phyloP scores from a whole-genome alignment of 2,329 filamentous ascomycete genomes.

The Rutstroemia sydowiana region DNA sequence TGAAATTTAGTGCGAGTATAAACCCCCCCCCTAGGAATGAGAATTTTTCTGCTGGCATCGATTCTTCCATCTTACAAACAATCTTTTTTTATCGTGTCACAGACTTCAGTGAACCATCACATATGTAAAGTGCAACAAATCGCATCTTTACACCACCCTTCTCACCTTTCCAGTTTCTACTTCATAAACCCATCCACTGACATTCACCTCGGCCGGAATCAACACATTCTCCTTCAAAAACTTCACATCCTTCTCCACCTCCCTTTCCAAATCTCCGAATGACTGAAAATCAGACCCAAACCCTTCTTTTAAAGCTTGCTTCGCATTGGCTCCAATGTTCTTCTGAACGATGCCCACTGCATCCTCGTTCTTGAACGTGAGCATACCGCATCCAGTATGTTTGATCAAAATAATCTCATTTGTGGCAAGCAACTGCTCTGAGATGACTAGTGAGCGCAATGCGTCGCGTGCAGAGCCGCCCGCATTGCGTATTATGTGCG shows the following conservation, averaged over 20 bases:
- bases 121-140: no score
- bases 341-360: slow-evolving; percentile 47
- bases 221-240: slow-evolving; percentile 53
- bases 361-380: slow-evolving; percentile 56
- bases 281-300: slow-evolving; percentile 22
- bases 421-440: slow-evolving; percentile 70
- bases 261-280: slow-evolving; percentile 56
- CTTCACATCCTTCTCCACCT: slow-evolving; percentile 58
- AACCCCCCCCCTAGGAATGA: no score
- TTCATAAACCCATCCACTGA: slow-evolving; percentile 73
- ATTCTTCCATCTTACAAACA: no score
- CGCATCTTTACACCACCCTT: slow-evolving; percentile 37
- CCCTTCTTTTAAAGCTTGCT: slow-evolving; percentile 30
- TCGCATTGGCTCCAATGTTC: slow-evolving; percentile 44
- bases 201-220: slow-evolving; percentile 49
- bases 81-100: no score
- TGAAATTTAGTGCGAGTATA: no score
- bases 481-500: slow-evolving; percentile 71
- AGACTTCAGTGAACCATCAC: not conserved
- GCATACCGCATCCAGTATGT: slow-evolving; percentile 62
- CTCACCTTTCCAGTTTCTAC: slow-evolving; percentile 62
- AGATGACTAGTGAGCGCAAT: slow-evolving; percentile 68
- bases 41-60: no score
- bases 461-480: slow-evolving; percentile 61
- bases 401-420: slow-evolving; percentile 53